Evolutionary conservation across 164 flowering plant species (phyloP).

Genomic region (Umbellularia californica): DNA sequence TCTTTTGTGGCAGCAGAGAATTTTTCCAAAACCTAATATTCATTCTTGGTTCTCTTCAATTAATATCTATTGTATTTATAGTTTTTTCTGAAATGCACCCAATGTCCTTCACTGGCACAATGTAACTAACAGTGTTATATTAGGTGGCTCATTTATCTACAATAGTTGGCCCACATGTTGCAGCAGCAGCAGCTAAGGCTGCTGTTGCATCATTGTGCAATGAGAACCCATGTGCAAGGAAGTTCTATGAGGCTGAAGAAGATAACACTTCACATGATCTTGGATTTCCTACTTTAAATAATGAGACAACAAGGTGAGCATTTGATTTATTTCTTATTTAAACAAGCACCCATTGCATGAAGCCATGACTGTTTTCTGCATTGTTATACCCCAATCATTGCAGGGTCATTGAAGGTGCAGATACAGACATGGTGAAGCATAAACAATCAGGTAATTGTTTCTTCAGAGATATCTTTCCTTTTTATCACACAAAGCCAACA

Average conservation of each 20-base stretch:
- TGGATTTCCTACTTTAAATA: conserved; percentile 21
- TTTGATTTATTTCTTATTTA: not conserved
- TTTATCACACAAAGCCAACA: not conserved
- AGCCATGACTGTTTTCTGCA: not conserved
- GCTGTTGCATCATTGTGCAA: conserved; percentile 63
- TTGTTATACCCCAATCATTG: conserved; percentile 8
- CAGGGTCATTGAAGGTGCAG: conserved; percentile 38
- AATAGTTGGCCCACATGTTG: conserved; percentile 58
- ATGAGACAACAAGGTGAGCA: conserved; percentile 40
- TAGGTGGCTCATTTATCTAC: conserved; percentile 67
- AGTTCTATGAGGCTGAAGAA: conserved; percentile 46
- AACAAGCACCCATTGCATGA: not conserved
- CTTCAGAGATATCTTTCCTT: not conserved
- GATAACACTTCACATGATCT: conserved; percentile 16
- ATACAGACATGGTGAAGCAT: conserved; percentile 26
- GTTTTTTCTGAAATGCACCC: not conserved
- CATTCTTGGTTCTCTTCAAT: too few species aligned
- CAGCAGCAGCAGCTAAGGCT: conserved; percentile 79
- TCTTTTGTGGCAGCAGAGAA: not conserved
- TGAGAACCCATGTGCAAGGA: conserved; percentile 52
- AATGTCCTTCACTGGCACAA: not conserved
- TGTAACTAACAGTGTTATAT: conserved; percentile 4
- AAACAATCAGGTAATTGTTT: conserved; percentile 34
- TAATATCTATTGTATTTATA: too few species aligned
- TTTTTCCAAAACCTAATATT: too few species aligned